Conservation (phyloP, 345 rosid species). For the Eutrema heterophyllum region DNA sequence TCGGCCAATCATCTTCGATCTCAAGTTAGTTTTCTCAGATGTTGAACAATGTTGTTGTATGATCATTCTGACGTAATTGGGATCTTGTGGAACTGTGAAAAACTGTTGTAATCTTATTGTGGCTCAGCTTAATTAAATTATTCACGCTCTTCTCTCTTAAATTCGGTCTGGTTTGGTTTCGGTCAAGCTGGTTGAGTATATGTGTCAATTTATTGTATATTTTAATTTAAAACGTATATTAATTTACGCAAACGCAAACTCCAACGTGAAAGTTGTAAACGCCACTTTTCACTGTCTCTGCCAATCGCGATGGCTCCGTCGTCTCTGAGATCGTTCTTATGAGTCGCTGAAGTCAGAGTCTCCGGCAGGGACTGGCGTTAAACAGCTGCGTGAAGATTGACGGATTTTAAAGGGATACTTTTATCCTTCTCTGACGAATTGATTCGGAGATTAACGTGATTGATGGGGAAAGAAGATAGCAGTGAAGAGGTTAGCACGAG, state of each 20-base stretch:
- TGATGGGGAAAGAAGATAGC: constrained; percentile 19
- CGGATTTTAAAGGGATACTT: background rate
- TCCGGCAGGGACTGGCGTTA: background rate
- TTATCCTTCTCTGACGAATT: background rate
- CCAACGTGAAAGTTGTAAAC: constrained; percentile 7
- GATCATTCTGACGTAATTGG: constrained; percentile 16
- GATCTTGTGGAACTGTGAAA: constrained; percentile 15
- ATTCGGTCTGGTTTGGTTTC: background rate
- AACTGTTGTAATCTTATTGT: constrained; percentile 24
- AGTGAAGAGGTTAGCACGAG: constrained; percentile 22
- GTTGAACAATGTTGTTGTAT: constrained; percentile 27
- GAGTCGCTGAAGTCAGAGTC: constrained; percentile 1
- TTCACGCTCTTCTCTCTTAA: background rate
- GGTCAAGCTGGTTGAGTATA: too few relatives aligned
- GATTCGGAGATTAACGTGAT: background rate
- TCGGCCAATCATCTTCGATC: constrained; percentile 22
- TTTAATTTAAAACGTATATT: too few relatives aligned
- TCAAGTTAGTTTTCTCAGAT: constrained; percentile 19
- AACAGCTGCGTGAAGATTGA: background rate
- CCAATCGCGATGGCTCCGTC: constrained; percentile 1
- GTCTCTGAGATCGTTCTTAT: background rate
- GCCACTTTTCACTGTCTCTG: background rate
- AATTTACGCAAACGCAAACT: background rate
- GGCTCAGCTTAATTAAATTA: background rate
- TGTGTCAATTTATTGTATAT: too few relatives aligned